Evolutionary conservation across 208 protist genomes (phyloP).

Genomic region (Acanthamoeba pearcei): DNA sequence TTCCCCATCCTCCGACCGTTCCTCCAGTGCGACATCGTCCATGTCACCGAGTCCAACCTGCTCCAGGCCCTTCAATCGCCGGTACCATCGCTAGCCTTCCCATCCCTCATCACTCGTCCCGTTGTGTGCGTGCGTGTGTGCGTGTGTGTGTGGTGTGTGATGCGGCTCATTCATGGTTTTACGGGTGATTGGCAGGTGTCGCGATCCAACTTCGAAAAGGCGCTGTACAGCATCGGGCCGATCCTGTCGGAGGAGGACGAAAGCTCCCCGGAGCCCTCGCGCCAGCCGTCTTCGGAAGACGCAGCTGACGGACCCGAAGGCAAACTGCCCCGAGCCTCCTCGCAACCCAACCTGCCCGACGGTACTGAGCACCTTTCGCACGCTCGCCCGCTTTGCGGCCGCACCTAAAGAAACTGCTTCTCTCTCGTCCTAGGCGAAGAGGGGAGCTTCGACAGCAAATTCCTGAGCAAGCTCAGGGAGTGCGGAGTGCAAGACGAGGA

Average conservation of each 20-base stretch:
- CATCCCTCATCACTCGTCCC: background rate
- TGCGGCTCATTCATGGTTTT: background rate
- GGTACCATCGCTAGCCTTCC: slow-evolving; percentile 5
- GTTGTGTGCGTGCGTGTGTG: background rate
- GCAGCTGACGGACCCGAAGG: background rate
- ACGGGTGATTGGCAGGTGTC: background rate
- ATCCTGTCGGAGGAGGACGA: slow-evolving; percentile 38
- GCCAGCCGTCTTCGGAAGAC: background rate
- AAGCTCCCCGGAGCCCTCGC: background rate
- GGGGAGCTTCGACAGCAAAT: background rate
- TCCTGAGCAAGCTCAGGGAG: slow-evolving; percentile 42
- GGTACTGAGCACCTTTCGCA: background rate
- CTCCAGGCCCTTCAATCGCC: slow-evolving; percentile 34
- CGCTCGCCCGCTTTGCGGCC: too few species aligned
- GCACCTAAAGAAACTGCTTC: too few species aligned
- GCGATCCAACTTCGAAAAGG: slow-evolving; percentile 46
- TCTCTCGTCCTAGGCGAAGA: background rate
- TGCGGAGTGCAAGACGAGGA: slow-evolving; percentile 26
- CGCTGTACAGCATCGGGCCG: slow-evolving; percentile 60
- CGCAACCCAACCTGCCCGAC: background rate
- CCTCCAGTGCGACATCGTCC: slow-evolving; percentile 56
- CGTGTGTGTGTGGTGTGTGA: too few species aligned
- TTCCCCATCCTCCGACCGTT: slow-evolving; percentile 63
- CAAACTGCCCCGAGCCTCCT: background rate
- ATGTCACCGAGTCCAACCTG: slow-evolving; percentile 40